Percentiles rank a stretch among this genome's conserved stretches.
These are phyloP conservation scores for Fusarium buharicum DNA, from an alignment of 2,329 filamentous ascomycete genomes.

Conservation along the genomic window DNA sequence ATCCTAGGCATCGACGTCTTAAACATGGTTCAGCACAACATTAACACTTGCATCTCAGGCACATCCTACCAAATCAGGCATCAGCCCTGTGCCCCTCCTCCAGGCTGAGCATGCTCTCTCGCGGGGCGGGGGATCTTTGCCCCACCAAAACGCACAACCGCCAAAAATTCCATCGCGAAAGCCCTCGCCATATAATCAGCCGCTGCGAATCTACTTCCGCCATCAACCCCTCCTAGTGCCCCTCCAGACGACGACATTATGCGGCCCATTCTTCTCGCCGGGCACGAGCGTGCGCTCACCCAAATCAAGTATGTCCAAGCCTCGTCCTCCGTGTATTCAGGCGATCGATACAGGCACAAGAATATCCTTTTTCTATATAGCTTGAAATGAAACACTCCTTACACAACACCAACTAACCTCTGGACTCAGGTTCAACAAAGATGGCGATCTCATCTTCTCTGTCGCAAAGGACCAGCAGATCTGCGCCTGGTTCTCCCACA, in stretches of 20 bases:
- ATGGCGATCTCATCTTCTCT: conserved; percentile 97
- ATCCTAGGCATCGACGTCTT: conserved; percentile 18
- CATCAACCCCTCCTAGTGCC: conserved; percentile 46
- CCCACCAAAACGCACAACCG: conserved; percentile 60
- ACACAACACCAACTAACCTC: conserved; percentile 30
- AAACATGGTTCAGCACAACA: conserved; percentile 21
- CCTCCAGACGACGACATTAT: conserved; percentile 66
- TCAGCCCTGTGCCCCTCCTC: conserved; percentile 26
- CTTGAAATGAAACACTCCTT: conserved; percentile 8
- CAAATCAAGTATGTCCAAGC: conserved; percentile 78
- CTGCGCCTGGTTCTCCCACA: conserved; percentile 96
- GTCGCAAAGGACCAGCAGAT: conserved; percentile 96
- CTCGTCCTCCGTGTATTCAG: neutral
- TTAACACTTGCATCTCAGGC: conserved; percentile 25
- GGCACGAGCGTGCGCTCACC: conserved; percentile 96
- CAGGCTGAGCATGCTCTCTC: too few species aligned
- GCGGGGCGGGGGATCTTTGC: conserved; percentile 45
- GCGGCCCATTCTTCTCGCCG: conserved; percentile 95
- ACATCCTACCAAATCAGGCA: conserved; percentile 22
- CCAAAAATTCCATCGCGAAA: conserved; percentile 56
- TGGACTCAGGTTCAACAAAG: conserved; percentile 78
- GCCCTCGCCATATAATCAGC: conserved; percentile 49
- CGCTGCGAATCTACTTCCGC: conserved; percentile 45
- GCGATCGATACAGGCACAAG: conserved; percentile 1
- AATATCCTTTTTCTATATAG: conserved; percentile 11